Evolutionary conservation across 1,284 basidiomycete genomes (phyloP), one percentile per base, ranked within the genome.

Genomic region (Omphalotus olearius): DNA sequence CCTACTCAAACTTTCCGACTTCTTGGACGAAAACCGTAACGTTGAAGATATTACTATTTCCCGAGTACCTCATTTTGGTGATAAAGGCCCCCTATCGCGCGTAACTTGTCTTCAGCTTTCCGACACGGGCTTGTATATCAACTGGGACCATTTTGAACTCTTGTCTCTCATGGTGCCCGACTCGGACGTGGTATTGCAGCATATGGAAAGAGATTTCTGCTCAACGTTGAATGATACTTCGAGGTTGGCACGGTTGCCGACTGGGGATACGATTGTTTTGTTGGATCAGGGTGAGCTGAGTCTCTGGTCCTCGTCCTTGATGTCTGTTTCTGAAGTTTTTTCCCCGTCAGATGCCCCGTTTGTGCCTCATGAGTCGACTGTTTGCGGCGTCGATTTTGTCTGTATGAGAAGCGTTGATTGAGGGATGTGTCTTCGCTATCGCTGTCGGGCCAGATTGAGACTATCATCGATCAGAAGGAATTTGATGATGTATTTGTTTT

Each of bases 81-180:
- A 69, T 41, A 62, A 62, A 0, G 49, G 59, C 4, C 56, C 62
- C 44, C 66, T 82, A 28, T 56, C 52, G 17, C 59, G 60, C 33
- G 62, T 83, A 16, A 70, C 71, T 33, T 85, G 82, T 58, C 66
- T 84, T 35, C 82, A 85, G 61, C 72, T 84, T 64, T 76, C 79
- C 2, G 72, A 78, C 28, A 75, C 76, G 0, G 72, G 72, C 1
- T 49, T 80, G 16, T 80, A 71, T 55, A 60, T 81, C 44, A 78
- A 72, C 50, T 82, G 76, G 71, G 67, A 70, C 41, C 68, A 75
- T 14, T 39, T 10, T 1, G 28, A 39, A 16, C 33, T 51, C 25
- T 3, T n/a, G 25, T n/a, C 28, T 6, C 25, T 14, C 2, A 9
- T 25, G 2, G 47, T 23, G n/a, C 7, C 20, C 26, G 30, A 39